Base-by-base conservation (phyloP, 2,329 filamentous ascomycete genomes). In the Dryadomyces quercivorus region DNA sequence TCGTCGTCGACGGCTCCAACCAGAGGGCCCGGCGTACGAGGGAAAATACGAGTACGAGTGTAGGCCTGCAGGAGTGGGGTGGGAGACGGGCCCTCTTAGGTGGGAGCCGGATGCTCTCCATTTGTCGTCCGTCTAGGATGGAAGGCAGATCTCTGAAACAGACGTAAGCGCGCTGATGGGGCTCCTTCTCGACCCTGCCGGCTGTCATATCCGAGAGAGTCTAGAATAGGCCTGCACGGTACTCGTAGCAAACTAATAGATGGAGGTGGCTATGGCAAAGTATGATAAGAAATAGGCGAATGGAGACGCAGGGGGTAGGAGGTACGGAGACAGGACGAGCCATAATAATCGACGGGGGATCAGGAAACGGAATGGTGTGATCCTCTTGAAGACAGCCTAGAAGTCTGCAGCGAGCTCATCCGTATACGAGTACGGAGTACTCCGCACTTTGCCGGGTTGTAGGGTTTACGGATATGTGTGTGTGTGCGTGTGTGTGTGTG, bases 331-430 rank as follows among this genome's bases (percentile, higher is more conserved):
- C 7, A 16, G 18, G 13, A 18, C 8, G 20, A 26, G 20, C 20
- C 6, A 26, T 18, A 38, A n/a, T 15, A 34, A 18, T 5, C n/a
- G 15, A 9, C 15, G 21, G n/a, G 20, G 22, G 21, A 31, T 15
- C 16, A 36, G 46, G 16, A 22, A 13, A 51, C 7, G 16, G 18
- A 50, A 55, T 55, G 54, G 54, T 55, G 54, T 55, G 54, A 55
- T 52, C 36, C 44, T 31, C 21, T 22, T 15, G 36, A 16, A 8
- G 36, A 31, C 36, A 12, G 36, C 3, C 36, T 16, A 16, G 10
- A 12, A 12, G 36, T 40, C 36, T 40, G 36, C 36, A 40, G 36
- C 26, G 8, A 31, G 9, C 12, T 13, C 12, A 40, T 13, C 6
- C 34, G 34, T 16, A 15, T 40, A 40, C n/a, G n/a, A n/a, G n/a